Evolutionary conservation across 345 rosid species (phyloP), one percentile per base, ranked within the genome.

Genomic region (Dipteronia sinensis): DNA sequence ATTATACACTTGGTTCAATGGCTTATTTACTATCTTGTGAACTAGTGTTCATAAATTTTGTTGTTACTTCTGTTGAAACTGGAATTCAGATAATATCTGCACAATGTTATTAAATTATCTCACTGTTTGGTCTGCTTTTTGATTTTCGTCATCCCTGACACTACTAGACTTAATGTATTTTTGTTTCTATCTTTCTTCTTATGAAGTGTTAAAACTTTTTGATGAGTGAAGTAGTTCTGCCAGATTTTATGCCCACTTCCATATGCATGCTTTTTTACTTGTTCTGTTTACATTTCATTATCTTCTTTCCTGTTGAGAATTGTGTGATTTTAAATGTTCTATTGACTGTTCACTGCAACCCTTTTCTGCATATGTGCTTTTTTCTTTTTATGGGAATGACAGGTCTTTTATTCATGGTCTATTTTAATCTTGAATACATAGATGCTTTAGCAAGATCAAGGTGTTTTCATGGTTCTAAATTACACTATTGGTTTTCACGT

Each of bases 401-500:
- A 13, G 53, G 23, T 76, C 72, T 38, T 76, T 22, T 61, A 20
- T 38, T 53, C 63, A 38, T 66, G 69, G 27, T 25, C 34, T 58
- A 56, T 2, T 63, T 66, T 47, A 65, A 65, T 49, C 63, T 64
- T 66, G 40, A 59, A 44, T 29, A 59, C 75, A 40, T 75, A 56
- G 40, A 67, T 71, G 65, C 22, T 46, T 59, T 42, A 74, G 63
- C 20, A 40, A 55, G 49, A 72, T 69, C 5, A 3, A 38, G 51
- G 23, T 69, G 6, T 34, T 4, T 69, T 58, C 2, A n/a, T 38
- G 31, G 65, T 69, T 56, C 61, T 56, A n/a, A 72, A 53, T 56
- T 66, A 23, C 49, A 40, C 73, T 67, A 8, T 62, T 38, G 29
- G 74, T 9, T 79, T 46, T 72, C 67, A 34, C 66, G 34, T 79